Base-by-base conservation (phyloP, 495 filamentous ascomycete species). In the Penicillium cosmopolitanum region DNA sequence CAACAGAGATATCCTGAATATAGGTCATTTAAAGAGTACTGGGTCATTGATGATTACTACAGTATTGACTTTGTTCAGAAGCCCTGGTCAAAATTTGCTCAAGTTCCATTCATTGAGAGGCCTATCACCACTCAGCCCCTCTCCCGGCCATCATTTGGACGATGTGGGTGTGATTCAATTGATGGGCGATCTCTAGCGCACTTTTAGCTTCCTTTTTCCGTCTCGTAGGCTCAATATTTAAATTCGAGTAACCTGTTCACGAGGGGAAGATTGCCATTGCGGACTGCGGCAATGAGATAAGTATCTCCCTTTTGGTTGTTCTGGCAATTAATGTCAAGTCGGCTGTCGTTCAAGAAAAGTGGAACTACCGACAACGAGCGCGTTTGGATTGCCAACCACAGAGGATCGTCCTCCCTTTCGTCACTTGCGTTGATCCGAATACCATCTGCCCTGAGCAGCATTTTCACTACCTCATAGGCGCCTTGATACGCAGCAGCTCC, bases 291-390 rank as follows among this genome's bases (percentile, higher is more conserved):
- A 31, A 57, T n/a, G 34, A 57, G 55, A 51, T 57, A 57, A 5
- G 55, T 57, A 23, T 57, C 55, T 19, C 55, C 34, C 10, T 19
- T 51, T 15, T 31, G 11, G 55, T 57, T 57, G 23, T 57, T 57
- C 47, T 57, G 55, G 23, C 55, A 57, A 44, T 57, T 57, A 43
- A 57, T 51, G 23, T 57, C 47, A 8, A 57, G 55, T 57, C 55
- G 55, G 6, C 19, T 19, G 16, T 57, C 55, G 19, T 34, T 51
- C 34, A 57, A 43, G 18, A 57, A 57, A 28, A 42, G 55, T 11
- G 33, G 15, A 19, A 57, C 23, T 19, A 57, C 55, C 13, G 55
- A 57, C n/a, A 18, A 18, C 19, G 55, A 44, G 44, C 13, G 55
- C 34, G 13, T 57, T 40, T 51, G 55, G 19, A 57, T 51, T 25